Evolutionary conservation across 345 rosid species (phyloP), one percentile per base, ranked within the genome.

Genomic region (Euphorbia tirucalli): DNA sequence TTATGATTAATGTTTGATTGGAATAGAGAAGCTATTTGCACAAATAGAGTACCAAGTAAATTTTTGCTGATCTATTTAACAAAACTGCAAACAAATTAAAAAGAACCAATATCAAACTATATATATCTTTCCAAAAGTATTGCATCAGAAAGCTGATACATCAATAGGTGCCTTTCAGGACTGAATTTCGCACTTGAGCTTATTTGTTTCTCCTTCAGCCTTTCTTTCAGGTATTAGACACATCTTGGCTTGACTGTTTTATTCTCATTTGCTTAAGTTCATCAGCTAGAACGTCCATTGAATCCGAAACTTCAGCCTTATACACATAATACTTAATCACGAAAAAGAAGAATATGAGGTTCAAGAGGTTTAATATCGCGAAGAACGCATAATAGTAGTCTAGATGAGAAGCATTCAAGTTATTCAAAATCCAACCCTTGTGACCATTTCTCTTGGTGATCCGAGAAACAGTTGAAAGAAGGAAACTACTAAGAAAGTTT

Each of bases 301-400:
- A 85, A 71, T 87, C 82, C 0, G 90, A 86, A 68, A 85, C 85
- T 80, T 90, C 97, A 0, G 85, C 91, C 74, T 74, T 88, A 72
- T 95, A 92, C 60, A 78, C 89, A 54, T 90, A 95, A 44, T 79
- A 84, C 82, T 65, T 88, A 41, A 70, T 65, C 24, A 86, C 83
- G n/a, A 78, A 24, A 74, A 94, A 71, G 86, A 92, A 90, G 84
- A 88, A 71, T 1, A 80, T 6, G 59, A 95, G 77, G 83, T 90
- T 90, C 58, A 90, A 18, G 67, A 86, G 68, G 75, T 82, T 89
- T 43, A 92, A 82, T 32, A 86, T 70, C 0, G 89, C 86, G 0
- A 90, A 86, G 77, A 95, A 86, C 0, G 88, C 87, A 46, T 89
- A 92, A 66, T 92, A 89, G 68, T 92, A 72, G 74, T 92, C 97